These are phyloP conservation scores for Coemansia umbellata DNA, from an alignment of 192 early-diverging fungal genomes.

Conservation along the genomic window DNA sequence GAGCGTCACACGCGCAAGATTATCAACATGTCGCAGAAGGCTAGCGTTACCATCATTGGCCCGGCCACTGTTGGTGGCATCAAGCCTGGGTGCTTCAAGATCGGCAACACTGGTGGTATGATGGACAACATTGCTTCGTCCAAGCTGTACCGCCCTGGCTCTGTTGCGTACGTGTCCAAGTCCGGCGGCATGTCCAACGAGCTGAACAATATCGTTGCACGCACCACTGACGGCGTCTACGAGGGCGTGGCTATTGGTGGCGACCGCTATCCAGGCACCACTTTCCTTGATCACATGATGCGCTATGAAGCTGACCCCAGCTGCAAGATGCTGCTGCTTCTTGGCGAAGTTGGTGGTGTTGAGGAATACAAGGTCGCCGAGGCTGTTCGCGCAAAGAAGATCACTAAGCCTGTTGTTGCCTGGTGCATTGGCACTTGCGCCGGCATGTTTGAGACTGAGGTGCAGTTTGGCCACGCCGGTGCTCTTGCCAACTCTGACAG, in stretches of 20 bases:
- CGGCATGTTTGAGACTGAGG: conserved; percentile 97
- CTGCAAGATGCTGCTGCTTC: conserved; percentile 90
- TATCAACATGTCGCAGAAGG: conserved; percentile 74
- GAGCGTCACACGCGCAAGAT: conserved; percentile 93
- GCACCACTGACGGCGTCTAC: conserved; percentile 94
- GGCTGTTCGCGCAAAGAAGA: conserved; percentile 80
- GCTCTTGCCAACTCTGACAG: conserved; percentile 91
- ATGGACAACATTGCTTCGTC: conserved; percentile 99
- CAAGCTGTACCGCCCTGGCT: conserved; percentile 94
- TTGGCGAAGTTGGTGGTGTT: conserved; percentile 97
- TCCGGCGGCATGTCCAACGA: conserved; percentile 99
- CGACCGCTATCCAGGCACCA: conserved; percentile 96
- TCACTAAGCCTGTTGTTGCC: conserved; percentile 98
- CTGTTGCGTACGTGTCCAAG: conserved; percentile 98
- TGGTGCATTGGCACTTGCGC: conserved; percentile 99
- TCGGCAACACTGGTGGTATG: conserved; percentile 99
- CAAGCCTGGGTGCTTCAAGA: conserved; percentile 99
- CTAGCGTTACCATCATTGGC: conserved; percentile 86
- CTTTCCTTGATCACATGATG: conserved; percentile 97
- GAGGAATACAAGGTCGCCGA: conserved; percentile 95
- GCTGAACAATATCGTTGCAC: conserved; percentile 98
- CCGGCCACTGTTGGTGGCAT: conserved; percentile 99
- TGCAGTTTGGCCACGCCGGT: conserved; percentile 99
- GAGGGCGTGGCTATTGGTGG: conserved; percentile 99
- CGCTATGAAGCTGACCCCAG: conserved; percentile 90